Base-by-base conservation (phyloP, 495 filamentous ascomycete genomes). In the Xylaria intraflava region DNA sequence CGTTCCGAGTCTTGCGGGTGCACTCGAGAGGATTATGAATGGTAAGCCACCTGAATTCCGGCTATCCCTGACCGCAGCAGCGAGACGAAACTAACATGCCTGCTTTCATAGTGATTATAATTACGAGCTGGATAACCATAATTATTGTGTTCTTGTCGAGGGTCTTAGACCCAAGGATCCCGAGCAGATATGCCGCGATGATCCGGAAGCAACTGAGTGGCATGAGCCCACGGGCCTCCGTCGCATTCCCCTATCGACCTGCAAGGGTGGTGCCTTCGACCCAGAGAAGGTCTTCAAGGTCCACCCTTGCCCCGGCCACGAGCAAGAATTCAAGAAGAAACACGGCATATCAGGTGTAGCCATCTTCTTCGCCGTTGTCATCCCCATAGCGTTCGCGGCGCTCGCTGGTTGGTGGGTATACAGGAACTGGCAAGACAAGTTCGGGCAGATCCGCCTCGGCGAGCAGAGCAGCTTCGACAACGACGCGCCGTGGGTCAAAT, bases 201-300 rank as follows among this genome's bases (percentile, higher is more conserved):
- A 96, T 58, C 81, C 84, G 2, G 75, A 83, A 17, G 67, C 66
- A 9, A 62, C 79, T 39, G 86, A 94, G 62, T 99, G 85, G 70
- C 91, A 77, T 74, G 78, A 86, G 46, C 82, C 85, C 14, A 94
- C 88, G 14, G 90, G 89, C 47, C 96, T 93, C 72, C 87, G 94
- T n/a, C 83, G 87, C 50, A 86, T 97, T 56, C 91, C 89, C 2
- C 77, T 92, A 39, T 86, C 89, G 2, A 97, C 89, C 5, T 99
- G 94, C 64, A 27, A 78, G 36, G 87, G 83, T 41, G 94, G 90
- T 20, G 31, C 19, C 6, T 62, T 64, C 9, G 79, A 86, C 54
- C 70, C 88, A 29, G 91, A 96, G 61, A 82, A 82, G 61, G 71
- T 73, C 31, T 73, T 77, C 22, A 56, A 64, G 2, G 46, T 72